These are phyloP conservation scores for Leccinum ochraceum DNA, from an alignment of 768 basidiomycete species.

Conservation along the genomic window DNA sequence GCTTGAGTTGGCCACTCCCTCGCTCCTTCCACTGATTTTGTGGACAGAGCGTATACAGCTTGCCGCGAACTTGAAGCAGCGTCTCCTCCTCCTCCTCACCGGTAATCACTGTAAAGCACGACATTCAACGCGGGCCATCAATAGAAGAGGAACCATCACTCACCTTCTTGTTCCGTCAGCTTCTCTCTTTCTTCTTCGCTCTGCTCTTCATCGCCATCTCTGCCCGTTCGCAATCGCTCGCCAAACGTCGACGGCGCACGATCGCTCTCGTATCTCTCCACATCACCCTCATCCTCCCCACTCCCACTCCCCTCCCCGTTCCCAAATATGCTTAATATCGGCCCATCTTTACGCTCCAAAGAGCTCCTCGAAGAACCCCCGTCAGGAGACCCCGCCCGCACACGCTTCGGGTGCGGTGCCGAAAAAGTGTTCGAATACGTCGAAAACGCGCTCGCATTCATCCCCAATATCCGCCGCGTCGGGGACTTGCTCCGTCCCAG, in stretches of 20 bases:
- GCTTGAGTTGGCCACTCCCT: constrained; percentile 67
- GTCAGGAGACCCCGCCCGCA: constrained; percentile 51
- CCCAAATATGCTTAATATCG: constrained; percentile 32
- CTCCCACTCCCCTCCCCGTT: constrained; percentile 39
- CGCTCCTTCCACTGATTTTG: constrained; percentile 75
- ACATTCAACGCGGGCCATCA: not conserved
- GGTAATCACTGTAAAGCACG: constrained; percentile 53
- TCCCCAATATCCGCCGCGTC: constrained; percentile 41
- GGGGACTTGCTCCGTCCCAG: constrained; percentile 57
- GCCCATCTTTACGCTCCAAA: constrained; percentile 39
- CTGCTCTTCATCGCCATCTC: constrained; percentile 56
- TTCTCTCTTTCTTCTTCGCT: constrained; percentile 43
- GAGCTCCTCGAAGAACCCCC: constrained; percentile 45
- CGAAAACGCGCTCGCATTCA: constrained; percentile 55
- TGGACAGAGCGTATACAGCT: constrained; percentile 61
- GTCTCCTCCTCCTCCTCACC: constrained; percentile 85
- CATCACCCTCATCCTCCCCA: constrained; percentile 47
- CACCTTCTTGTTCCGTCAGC: constrained; percentile 71
- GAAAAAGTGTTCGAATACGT: constrained; percentile 51
- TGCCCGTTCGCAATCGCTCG: constrained; percentile 63
- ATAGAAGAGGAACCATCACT: constrained; percentile 18
- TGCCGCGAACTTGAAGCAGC: constrained; percentile 73
- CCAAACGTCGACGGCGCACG: constrained; percentile 51
- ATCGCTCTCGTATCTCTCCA: constrained; percentile 32
- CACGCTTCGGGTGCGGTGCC: constrained; percentile 52